Evolutionary conservation across 2,329 filamentous ascomycete species (phyloP).

Genomic region (Daldinia eschscholtzii): DNA sequence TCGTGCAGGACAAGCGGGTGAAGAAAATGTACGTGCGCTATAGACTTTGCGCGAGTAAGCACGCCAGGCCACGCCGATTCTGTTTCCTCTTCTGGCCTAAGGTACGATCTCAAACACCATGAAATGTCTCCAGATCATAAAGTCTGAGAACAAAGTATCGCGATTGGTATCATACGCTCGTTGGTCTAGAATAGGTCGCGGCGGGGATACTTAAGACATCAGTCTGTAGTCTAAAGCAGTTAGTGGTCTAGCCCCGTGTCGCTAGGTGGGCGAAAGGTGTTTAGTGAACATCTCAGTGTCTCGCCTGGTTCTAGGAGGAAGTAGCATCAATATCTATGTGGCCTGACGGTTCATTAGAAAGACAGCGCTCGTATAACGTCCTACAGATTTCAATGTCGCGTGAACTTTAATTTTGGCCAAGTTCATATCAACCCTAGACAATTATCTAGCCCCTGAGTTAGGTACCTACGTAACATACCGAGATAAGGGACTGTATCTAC

Average conservation of each 20-base stretch:
- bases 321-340: background rate
- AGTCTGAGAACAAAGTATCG: background rate
- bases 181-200: background rate
- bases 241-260: background rate
- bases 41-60: background rate
- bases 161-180: background rate
- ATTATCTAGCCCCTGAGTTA: background rate
- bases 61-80: background rate
- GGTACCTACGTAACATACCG: no score
- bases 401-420: background rate
- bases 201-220: constrained; percentile 2
- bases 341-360: background rate
- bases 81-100: background rate
- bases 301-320: background rate
- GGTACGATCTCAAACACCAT: background rate
- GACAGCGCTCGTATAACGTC: background rate
- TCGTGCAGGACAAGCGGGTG: background rate
- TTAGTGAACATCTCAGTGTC: background rate
- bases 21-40: background rate
- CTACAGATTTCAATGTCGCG: background rate
- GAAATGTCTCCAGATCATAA: background rate
- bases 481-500: background rate
- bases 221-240: background rate
- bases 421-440: background rate
- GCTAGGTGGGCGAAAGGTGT: background rate